Base-by-base conservation (phyloP, 345 rosid species). In the Moringa oleifera region DNA sequence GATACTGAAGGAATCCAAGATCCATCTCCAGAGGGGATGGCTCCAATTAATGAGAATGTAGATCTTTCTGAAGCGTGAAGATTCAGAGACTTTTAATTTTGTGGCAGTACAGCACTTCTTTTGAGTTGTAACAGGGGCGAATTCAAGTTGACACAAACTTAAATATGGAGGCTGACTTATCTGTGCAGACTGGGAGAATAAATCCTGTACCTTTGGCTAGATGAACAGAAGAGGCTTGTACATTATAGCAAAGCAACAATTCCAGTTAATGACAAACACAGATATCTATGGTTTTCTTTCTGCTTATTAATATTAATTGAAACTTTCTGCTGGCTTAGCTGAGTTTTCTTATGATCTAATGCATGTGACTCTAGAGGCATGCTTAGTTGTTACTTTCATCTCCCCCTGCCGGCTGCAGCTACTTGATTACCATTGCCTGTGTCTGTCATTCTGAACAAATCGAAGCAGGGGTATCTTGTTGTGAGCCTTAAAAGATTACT, bases 41-140 rank as follows among this genome's bases (percentile, higher is more conserved):
- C 76, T 5, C 68, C 75, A 2, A 18, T 68, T 28, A 71, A 49
- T 3, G 82, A 87, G 53, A 71, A 62, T 8, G 80, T 65, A 0
- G 90, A 84, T 65, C 77, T 87, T 55, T 79, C 82, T 0, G 85
- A 87, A 75, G 86, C 88, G 58, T 82, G 73, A 75, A 51, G 49
- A 18, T 58, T 46, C n/a, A 16, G 1, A 2, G 6, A 33, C 58
- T 51, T 66, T 51, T 20, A 25, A 22, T 25, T 20, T 56, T 49
- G 25, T 23, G 19, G 62, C 23, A 16, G 20, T 36, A 19, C 45
- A 31, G 28, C 22, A 16, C 37, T 10, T 47, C 20, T 23, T 20
- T 33, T 25, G 31, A 41, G 47, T 24, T 55, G 53, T 37, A 41
- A 2, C 21, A 18, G 16, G 46, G 25, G 25, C 12, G 25, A 62